These are phyloP conservation scores for Hymenoscyphus scutula DNA, from an alignment of 2,329 filamentous ascomycete species.

Conservation along the genomic window DNA sequence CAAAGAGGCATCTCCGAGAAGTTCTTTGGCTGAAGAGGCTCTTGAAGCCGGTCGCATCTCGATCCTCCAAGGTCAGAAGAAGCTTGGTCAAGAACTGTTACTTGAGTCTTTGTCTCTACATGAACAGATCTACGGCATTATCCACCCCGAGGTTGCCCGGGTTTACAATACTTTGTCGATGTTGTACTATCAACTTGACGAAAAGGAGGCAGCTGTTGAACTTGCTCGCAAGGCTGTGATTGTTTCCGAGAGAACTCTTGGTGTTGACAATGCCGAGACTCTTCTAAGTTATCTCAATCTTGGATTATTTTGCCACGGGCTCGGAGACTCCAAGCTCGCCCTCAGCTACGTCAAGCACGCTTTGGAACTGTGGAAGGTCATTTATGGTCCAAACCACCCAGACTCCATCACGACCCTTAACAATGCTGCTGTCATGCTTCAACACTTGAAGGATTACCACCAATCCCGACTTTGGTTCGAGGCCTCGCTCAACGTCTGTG, in stretches of 20 bases:
- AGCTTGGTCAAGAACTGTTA: conserved; percentile 91
- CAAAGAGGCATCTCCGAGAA: conserved; percentile 91
- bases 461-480: conserved; percentile 98
- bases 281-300: conserved; percentile 95
- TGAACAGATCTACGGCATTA: conserved; percentile 96
- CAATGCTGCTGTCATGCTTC: conserved; percentile 98
- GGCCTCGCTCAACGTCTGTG: conserved; percentile 82
- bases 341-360: conserved; percentile 88
- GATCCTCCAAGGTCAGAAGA: conserved; percentile 91
- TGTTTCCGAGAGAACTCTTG: conserved; percentile 89
- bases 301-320: conserved; percentile 88
- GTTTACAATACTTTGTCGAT: conserved; percentile 95
- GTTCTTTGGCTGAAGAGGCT: conserved; percentile 88
- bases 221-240: conserved; percentile 95
- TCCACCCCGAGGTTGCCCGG: conserved; percentile 93
- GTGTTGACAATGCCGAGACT: conserved; percentile 90
- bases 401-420: conserved; percentile 99
- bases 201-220: conserved; percentile 94
- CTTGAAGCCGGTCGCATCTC: conserved; percentile 94
- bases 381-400: conserved; percentile 89
- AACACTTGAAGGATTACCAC: conserved; percentile 90
- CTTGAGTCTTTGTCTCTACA: conserved; percentile 95
- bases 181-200: conserved; percentile 95
- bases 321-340: conserved; percentile 85
- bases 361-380: conserved; percentile 92